Percentiles rank a stretch among this genome's conserved stretches.
phyloP scores from a whole-genome alignment of 75 land plant genomes.

The Ceratopteris richardii region DNA sequence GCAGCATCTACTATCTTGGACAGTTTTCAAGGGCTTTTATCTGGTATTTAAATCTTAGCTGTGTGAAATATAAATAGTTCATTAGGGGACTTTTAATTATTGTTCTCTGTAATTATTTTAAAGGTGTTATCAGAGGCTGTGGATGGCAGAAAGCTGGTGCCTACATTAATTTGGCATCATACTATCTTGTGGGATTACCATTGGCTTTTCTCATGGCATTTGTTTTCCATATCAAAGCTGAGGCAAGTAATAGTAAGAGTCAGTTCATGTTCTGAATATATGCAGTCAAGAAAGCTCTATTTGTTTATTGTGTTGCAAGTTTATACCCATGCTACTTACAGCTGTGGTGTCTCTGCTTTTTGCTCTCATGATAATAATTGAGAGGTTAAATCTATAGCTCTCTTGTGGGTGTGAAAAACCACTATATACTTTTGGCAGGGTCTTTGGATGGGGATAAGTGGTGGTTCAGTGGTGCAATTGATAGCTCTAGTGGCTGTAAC shows the following conservation, averaged over 20 bases:
- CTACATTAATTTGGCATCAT: slow-evolving; percentile 61
- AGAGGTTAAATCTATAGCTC: not conserved
- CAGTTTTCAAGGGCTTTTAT: slow-evolving; percentile 46
- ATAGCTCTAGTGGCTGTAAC: slow-evolving; percentile 22
- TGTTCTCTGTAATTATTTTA: not conserved
- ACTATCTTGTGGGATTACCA: slow-evolving; percentile 64
- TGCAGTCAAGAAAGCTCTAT: not conserved
- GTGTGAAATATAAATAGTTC: not conserved
- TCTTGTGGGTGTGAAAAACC: not conserved
- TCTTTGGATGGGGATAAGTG: slow-evolving; percentile 43
- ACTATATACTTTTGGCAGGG: slow-evolving; percentile 25
- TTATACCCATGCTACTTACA: no score
- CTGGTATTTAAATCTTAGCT: slow-evolving; percentile 23
- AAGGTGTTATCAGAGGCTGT: slow-evolving; percentile 77
- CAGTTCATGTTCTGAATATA: not conserved
- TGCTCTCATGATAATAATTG: not conserved
- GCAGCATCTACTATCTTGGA: slow-evolving; percentile 35
- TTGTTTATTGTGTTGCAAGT: no score
- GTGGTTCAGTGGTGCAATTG: slow-evolving; percentile 38
- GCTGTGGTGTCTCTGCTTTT: not conserved
- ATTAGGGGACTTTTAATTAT: not conserved
- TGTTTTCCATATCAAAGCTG: slow-evolving; percentile 48
- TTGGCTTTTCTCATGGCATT: slow-evolving; percentile 45
- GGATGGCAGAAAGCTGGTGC: slow-evolving; percentile 77
- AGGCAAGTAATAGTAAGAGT: slow-evolving; percentile 22